Evolutionary conservation across 2,329 filamentous ascomycete species (phyloP).

Genomic region (Chaetomium olivaceum): DNA sequence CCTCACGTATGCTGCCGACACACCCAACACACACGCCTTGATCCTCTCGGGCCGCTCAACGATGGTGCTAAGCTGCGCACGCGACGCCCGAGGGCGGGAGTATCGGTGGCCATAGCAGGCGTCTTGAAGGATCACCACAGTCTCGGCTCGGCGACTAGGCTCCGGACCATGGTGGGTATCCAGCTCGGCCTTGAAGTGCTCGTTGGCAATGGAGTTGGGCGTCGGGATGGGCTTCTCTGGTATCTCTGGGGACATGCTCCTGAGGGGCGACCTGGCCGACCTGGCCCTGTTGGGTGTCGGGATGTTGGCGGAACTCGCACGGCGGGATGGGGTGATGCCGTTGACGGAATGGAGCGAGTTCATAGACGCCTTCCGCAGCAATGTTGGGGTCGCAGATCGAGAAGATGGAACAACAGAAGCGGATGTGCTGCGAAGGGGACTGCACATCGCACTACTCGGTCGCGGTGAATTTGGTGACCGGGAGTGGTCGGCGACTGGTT

Average conservation of each 20-base stretch:
- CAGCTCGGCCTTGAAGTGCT: slow-evolving; percentile 71
- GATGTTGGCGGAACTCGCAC: slow-evolving; percentile 50
- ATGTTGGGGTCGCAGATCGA: slow-evolving; percentile 50
- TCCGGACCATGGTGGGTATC: slow-evolving; percentile 57
- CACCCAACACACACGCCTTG: slow-evolving; percentile 76
- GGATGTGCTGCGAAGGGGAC: slow-evolving; percentile 43
- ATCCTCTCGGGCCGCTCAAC: slow-evolving; percentile 93
- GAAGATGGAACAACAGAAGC: slow-evolving; percentile 43
- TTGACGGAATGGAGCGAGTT: slow-evolving; percentile 56
- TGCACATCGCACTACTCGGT: slow-evolving; percentile 43
- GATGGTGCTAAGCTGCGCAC: slow-evolving; percentile 71
- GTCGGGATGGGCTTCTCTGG: slow-evolving; percentile 48
- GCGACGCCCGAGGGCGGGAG: slow-evolving; percentile 76
- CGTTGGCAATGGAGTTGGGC: slow-evolving; percentile 60
- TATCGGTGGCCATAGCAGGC: slow-evolving; percentile 93
- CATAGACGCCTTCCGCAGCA: slow-evolving; percentile 58
- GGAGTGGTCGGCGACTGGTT: slow-evolving; percentile 42
- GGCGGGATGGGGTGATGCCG: slow-evolving; percentile 48
- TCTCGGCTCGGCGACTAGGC: slow-evolving; percentile 53
- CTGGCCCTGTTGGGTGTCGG: slow-evolving; percentile 44
- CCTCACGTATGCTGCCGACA: slow-evolving; percentile 87
- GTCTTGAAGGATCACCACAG: slow-evolving; percentile 86
- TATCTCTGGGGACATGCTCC: slow-evolving; percentile 39
- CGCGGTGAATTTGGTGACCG: slow-evolving; percentile 42
- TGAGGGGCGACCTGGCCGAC: slow-evolving; percentile 40